Base-by-base conservation (phyloP, 139 green algal genomes). In the Picochlorum sp. region DNA sequence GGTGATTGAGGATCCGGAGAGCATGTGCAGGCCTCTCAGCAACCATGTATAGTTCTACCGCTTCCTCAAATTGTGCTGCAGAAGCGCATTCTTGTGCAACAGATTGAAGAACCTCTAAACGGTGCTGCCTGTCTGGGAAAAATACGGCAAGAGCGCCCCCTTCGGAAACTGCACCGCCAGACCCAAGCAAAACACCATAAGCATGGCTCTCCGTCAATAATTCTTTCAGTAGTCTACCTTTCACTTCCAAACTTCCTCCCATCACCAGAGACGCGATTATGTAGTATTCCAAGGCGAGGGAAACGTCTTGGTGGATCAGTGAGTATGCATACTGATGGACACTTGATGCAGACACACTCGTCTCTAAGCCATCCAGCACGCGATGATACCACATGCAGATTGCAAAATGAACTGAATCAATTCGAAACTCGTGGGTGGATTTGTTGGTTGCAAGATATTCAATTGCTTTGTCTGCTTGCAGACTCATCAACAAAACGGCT, bases 31-130 rank as follows among this genome's bases (percentile, higher is more conserved):
- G 82, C 21, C 79, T 75, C 37, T 81, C 74, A 15, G 85, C 85
- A 24, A 81, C 81, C 65, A 94, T 84, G 83, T 85, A 94, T 62
- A 95, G 81, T 85, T 94, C 88, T 45, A 88, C 67, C 10, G 85
- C 85, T 69, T 88, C 77, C 72, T 81, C 78, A 67, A 83, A 58
- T 81, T 88, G 83, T 18, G 57, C 62, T 23, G 69, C 68, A 26
- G 78, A 69, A 45, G 87, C 76, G 54, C 87, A 94, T 66, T 90
- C 86, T 62, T 85, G 76, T 2, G 83, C 86, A 3, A 92, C 81
- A 2, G 79, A 71, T 55, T 85, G 79, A 49, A 92, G 77, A 70
- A 93, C 74, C 9, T 49, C 30, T 37, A 71, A 59, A 6, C 83
- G 68, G 66, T 88, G 72, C 18, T 68, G 49, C 0, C 65, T 3